Base-by-base conservation (phyloP, 164 flowering plant species). In the Piper longum region DNA sequence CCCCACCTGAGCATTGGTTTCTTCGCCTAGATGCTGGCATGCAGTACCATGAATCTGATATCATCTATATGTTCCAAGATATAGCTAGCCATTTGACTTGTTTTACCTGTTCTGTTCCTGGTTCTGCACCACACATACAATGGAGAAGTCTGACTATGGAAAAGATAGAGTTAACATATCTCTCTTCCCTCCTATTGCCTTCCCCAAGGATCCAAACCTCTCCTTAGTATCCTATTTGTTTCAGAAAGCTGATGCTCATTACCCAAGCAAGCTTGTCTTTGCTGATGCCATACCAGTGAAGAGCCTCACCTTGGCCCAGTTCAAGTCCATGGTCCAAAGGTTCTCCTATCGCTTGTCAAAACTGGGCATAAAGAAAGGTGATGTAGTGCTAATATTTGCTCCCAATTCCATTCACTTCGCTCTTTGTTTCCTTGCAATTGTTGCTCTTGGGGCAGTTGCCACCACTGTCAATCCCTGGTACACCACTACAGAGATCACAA, bases 391-490 rank as follows among this genome's bases (percentile, higher is more conserved):
- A 43, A 82, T 87, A 36, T 65, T 89, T 43, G 80, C 96, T 3
- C 96, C 98, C 7, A 91, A 91, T 67, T 87, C 91, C 1, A 67
- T 82, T 59, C 79, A 80, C 16, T 87, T 76, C 66, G 85, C 86
- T 5, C 8, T 84, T 44, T 82, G 82, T 59, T 87, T 91, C 76
- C 66, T 85, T 7, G 91, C 74, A 92, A 26, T 26, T 26, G 36
- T 26, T 26, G 36, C 36, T 26, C 36, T 26, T 26, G 36, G 1
- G 36, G 36, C 84, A 43, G 72, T 89, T 1, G 87, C 83, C n/a
- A 84, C 92, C 48, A 91, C 96, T 8, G 81, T 69, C 0, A 91
- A 91, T 60, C 95, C 96, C 2, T 43, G 74, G 1, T 87, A 87
- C 76, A 87, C 98, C 1, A 71, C 70, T 4, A 0, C 66, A 0